Evolutionary conservation across 768 basidiomycete genomes (phyloP), one percentile per base, ranked within the genome.

Genomic region (Hericium erinaceus): DNA sequence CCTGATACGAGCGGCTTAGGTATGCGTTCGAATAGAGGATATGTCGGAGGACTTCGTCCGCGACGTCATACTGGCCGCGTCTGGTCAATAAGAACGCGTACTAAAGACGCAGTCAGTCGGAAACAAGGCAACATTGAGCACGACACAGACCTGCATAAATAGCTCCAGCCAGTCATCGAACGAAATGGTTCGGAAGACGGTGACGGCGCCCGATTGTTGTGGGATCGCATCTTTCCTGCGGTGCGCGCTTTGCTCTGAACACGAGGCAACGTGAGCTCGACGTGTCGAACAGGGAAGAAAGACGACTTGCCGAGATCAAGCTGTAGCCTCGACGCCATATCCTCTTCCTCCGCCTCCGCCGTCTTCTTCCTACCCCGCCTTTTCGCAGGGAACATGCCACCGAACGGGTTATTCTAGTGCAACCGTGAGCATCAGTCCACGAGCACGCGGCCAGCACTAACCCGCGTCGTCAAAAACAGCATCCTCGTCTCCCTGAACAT

Each of bases 121-220:
- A 11, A 10, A 4, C n/a, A 6, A 10, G 11, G n/a, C 2, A 9
- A 13, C 13, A 37, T 5, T 41, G 13, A 38, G 4, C n/a, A 37
- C 38, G 24, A 16, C 12, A 67, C 76, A 52, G 55, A 92, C 95
- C 77, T 94, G 89, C 75, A 97, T 82, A 67, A 93, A 84, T 41
- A 98, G 65, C 15, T 77, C 75, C 51, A 95, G 68, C 95, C 95
- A 99, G 54, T 88, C 83, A 56, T 88, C 87, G 63, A 92, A 92
- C 3, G 77, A 77, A 39, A 95, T 75, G 0, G 90, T 89, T 11
- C 95, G 84, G 69, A 95, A 98, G 0, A 81, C 75, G 52, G 84
- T 78, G 2, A 89, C 78, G 26, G 74, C 76, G 18, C 71, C 74
- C 3, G 62, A 48, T 58, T 33, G 49, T 4, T 16, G 12, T 74